A percentile compares a stretch with the other conserved stretches of the same genome.
Evolutionary conservation across 2,329 filamentous ascomycete genomes (phyloP).

Genomic region (Pseudogymnoascus sp.): DNA sequence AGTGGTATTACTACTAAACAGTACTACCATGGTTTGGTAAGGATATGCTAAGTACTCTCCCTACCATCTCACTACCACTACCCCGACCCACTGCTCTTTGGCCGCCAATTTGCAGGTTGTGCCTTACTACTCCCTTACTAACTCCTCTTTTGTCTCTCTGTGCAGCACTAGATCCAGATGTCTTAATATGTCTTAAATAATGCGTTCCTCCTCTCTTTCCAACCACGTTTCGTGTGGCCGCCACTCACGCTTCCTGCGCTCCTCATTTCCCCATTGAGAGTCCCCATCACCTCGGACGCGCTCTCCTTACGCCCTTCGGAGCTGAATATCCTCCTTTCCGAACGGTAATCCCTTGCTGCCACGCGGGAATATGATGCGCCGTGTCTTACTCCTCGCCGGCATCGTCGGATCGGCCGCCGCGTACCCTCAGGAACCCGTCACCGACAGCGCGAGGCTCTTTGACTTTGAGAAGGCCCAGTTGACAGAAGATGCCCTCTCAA

Average conservation of each 20-base stretch:
- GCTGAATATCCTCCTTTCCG: slow-evolving; percentile 4
- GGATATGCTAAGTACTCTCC: not conserved
- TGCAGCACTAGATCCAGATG: slow-evolving; percentile 2
- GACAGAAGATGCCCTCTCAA: slow-evolving; percentile 1
- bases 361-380: slow-evolving; percentile 7
- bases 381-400: slow-evolving; percentile 8
- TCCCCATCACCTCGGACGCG: not conserved
- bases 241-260: not conserved
- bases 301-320: not conserved
- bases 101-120: not conserved
- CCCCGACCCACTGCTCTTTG: not conserved
- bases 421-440: not conserved
- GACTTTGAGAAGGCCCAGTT: slow-evolving; percentile 10
- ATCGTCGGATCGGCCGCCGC: slow-evolving; percentile 1
- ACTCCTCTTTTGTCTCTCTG: not conserved
- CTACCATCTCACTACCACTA: not conserved
- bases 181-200: slow-evolving; percentile 10
- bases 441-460: not conserved
- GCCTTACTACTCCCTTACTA: slow-evolving; percentile 9
- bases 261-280: slow-evolving; percentile 8
- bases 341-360: not conserved
- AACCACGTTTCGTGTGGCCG: slow-evolving; percentile 2
- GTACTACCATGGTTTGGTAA: not conserved
- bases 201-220: not conserved
- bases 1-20: too few relatives aligned